Evolutionary conservation across 176 grass and related monocot species (phyloP), one percentile per base, ranked within the genome.

Genomic region (Musa acuminata): DNA sequence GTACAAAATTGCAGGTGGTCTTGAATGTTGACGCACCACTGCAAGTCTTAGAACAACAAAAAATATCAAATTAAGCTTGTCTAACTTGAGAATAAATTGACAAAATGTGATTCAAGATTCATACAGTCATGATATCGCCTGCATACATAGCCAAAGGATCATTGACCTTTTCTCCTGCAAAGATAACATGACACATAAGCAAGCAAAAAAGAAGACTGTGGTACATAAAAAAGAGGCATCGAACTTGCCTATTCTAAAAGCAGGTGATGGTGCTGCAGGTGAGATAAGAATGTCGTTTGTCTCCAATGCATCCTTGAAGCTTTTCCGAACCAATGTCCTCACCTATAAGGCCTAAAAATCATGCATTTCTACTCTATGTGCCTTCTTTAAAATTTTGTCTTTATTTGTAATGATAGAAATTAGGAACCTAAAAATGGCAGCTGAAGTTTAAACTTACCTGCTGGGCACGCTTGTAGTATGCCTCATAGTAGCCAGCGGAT

Each of bases 61-160:
- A 52, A 67, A 83, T 79, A 51, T 35, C 10, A 66, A 24, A 29
- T 64, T 24, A 24, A 75, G 52, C 20, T 59, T 49, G 50, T 65
- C 51, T 9, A 29, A 12, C 63, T 72, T 48, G 13, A 62, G 0
- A 2, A 62, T n/a, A 22, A 2, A 51, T 25, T 24, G 14, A 78
- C 29, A 19, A 54, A n/a, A 9, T 55, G 9, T 24, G 23, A 75
- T 43, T 52, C 1, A 20, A 50, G 78, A 71, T 73, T 73, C 67
- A 80, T 98, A 93, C 94, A 78, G 94, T 98, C 94, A 93, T 93
- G 83, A 91, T 93, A 71, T 98, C 94, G 79, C 94, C 94, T 2
- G 90, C 88, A 0, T 98, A 91, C 94, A 93, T 93, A 51, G 94
- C 94, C 69, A 98, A 91, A 52, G 94, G 90, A 84, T 98, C 90